Percentiles rank a stretch among this genome's conserved stretches.
Conservation (phyloP, 805 yeast species). For the Metschnikowia hibisci region DNA sequence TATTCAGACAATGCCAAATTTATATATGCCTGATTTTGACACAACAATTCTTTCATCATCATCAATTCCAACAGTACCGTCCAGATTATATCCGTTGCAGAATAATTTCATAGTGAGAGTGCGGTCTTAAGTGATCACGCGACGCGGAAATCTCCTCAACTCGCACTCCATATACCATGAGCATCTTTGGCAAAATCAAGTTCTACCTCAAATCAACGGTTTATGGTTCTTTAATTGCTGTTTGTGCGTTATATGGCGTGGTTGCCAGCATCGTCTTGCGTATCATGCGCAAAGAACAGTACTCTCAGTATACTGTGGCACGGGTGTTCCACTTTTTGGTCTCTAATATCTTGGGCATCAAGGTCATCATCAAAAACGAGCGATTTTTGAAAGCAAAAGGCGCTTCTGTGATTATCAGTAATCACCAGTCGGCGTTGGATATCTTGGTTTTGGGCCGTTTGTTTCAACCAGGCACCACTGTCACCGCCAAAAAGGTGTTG, state of each 20-base stretch:
- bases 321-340: slow-evolving; percentile 67
- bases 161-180: slow-evolving; percentile 14
- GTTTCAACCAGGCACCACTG: slow-evolving; percentile 86
- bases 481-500: slow-evolving; percentile 85
- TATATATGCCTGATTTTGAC: no score
- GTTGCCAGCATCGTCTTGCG: slow-evolving; percentile 66
- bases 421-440: slow-evolving; percentile 91
- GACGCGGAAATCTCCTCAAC: background rate
- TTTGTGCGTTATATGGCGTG: slow-evolving; percentile 74
- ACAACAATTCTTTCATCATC: no score
- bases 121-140: slow-evolving; percentile 1
- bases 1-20: no score
- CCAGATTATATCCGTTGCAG: no score
- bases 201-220: slow-evolving; percentile 55
- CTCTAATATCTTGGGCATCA: slow-evolving; percentile 63
- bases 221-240: slow-evolving; percentile 46
- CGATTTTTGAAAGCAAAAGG: slow-evolving; percentile 26
- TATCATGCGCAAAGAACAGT: slow-evolving; percentile 66
- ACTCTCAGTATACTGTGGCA: slow-evolving; percentile 89
- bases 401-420: slow-evolving; percentile 80
- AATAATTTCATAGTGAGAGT: no score
- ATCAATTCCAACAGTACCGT: no score
- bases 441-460: slow-evolving; percentile 74
- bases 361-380: slow-evolving; percentile 57
- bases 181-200: slow-evolving; percentile 28